A percentile compares a stretch with the other conserved stretches of the same genome.
phyloP scores from a whole-genome alignment of 2,329 filamentous ascomycete species.

The Fusarium pseudonygamai region DNA sequence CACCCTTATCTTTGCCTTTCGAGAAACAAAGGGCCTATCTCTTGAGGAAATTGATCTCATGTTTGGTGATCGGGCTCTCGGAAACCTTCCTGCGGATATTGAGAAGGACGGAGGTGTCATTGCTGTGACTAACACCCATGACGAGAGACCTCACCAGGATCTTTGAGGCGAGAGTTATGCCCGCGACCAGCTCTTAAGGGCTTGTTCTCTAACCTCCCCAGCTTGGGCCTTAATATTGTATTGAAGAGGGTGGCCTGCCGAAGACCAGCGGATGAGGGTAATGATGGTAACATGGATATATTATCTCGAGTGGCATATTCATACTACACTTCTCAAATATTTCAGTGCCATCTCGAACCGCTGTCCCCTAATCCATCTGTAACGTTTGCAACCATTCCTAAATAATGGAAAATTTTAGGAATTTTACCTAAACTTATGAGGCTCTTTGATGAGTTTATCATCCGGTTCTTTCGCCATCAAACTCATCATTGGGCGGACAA shows the following conservation, averaged over 20 bases:
- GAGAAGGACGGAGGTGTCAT: constrained; percentile 33
- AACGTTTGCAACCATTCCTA: too few species aligned
- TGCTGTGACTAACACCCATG: constrained; percentile 22
- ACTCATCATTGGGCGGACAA: background rate
- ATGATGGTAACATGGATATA: too few species aligned
- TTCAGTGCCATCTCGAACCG: too few species aligned
- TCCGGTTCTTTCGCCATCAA: background rate
- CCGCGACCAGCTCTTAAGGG: background rate
- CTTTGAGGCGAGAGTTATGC: background rate
- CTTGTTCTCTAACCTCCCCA: too few species aligned
- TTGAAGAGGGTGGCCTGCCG: too few species aligned
- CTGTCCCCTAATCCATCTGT: too few species aligned
- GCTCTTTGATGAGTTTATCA: background rate
- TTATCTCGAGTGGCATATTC: too few species aligned
- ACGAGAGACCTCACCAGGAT: constrained; percentile 7
- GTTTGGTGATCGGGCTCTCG: constrained; percentile 55
- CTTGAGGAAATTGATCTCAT: constrained; percentile 65
- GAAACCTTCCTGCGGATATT: constrained; percentile 39
- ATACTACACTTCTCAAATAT: too few species aligned
- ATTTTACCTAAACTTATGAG: background rate
- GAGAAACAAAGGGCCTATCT: constrained; percentile 59
- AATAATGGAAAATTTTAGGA: too few species aligned
- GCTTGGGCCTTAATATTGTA: too few species aligned
- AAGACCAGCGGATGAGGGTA: too few species aligned
- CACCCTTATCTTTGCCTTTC: constrained; percentile 59